A percentile compares a stretch with the other conserved stretches of the same genome.
Conservation (phyloP, 2,329 filamentous ascomycete genomes). For the Ophiostoma ulmi region DNA sequence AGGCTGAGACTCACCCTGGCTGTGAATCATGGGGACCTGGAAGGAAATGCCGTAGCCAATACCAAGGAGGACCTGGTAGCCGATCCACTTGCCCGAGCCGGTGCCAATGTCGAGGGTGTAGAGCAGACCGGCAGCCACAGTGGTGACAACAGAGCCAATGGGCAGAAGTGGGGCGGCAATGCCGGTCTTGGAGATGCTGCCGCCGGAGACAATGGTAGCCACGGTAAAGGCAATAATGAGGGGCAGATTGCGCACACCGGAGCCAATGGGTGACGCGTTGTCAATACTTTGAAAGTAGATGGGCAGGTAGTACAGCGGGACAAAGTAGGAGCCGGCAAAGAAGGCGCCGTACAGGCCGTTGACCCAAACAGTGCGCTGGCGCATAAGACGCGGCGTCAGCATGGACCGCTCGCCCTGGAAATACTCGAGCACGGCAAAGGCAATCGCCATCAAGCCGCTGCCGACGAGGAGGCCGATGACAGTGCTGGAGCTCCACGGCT, state of each 20-base stretch:
- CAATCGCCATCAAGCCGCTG: constrained; percentile 27
- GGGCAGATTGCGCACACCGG: constrained; percentile 40
- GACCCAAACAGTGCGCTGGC: constrained; percentile 40
- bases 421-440: constrained; percentile 35
- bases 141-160: constrained; percentile 32
- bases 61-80: constrained; percentile 46
- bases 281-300: constrained; percentile 50
- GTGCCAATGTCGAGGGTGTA: constrained; percentile 37
- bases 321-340: constrained; percentile 42
- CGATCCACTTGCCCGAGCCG: constrained; percentile 39
- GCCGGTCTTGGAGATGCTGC: constrained; percentile 33
- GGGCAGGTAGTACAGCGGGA: constrained; percentile 44
- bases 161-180: constrained; percentile 36
- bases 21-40: constrained; percentile 43
- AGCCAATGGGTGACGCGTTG: constrained; percentile 35
- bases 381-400: constrained; percentile 44
- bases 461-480: constrained; percentile 38
- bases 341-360: constrained; percentile 40
- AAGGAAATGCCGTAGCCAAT: constrained; percentile 42
- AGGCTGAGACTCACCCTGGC: constrained; percentile 32
- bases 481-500: constrained; percentile 35
- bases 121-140: constrained; percentile 37
- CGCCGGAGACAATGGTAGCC: constrained; percentile 35
- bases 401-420: constrained; percentile 45
- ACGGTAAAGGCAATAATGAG: constrained; percentile 38